Evolutionary conservation across 139 green algal species (phyloP), one percentile per base, ranked within the genome.

Genomic region (Chlorella ohadii): DNA sequence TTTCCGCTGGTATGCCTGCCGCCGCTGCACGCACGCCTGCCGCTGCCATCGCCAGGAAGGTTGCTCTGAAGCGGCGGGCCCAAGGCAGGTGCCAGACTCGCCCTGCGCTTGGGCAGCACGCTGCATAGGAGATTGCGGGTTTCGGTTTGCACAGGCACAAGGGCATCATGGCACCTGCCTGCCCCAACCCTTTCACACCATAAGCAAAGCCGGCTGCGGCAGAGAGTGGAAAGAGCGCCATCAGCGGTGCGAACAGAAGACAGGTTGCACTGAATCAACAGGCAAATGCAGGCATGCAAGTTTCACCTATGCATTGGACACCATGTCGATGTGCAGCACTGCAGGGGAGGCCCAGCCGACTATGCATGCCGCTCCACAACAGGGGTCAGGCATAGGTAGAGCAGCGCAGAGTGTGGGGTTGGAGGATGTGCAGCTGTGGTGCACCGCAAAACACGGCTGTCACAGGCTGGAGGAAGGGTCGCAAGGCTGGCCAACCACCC

Each of bases 181-280:
- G 9, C 9, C 28, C 64, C n/a, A 0, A 13, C n/a, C 65, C n/a
- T n/a, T n/a, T 28, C 9, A 6, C 67, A 73, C 67, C 67, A 84
- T 96, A 98, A 0, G 84, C 82, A 12, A 96, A 81, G 17, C 94
- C 94, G 51, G 90, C 73, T 44, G 93, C 56, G 31, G 93, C 28
- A 0, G 84, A 78, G 33, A 92, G 76, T 7, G 76, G 25, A 64
- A 91, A 89, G 23, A 96, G 78, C 7, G 80, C 47, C 4, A 44
- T 23, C 39, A 86, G 23, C 67, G 23, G 27, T 5, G 75, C 55
- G 41, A 86, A 84, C 22, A 57, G 75, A 22, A 68, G 78, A 6
- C n/a, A n/a, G n/a, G n/a, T n/a, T n/a, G n/a, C n/a, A n/a, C n/a
- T n/a, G n/a, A n/a, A n/a, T n/a, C n/a, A n/a, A n/a, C n/a, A n/a